Evolutionary conservation across 495 filamentous ascomycete genomes (phyloP).

Genomic region (Pyrenopolyporus hunteri): DNA sequence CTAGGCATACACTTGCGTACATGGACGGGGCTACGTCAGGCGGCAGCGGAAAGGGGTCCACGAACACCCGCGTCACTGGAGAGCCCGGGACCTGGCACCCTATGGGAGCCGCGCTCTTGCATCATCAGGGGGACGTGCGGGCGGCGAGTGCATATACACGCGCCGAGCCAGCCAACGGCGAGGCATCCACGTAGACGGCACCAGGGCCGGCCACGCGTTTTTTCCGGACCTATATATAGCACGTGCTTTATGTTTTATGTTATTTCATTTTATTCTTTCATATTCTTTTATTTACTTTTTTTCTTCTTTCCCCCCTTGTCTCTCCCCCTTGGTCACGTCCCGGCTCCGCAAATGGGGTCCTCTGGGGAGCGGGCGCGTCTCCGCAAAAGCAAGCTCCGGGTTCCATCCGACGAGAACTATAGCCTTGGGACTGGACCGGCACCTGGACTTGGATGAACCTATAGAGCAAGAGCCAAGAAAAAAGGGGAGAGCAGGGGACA

Average conservation of each 20-base stretch:
- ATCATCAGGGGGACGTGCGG: constrained; percentile 13
- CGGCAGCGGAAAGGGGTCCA: constrained; percentile 1
- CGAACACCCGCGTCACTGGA: constrained; percentile 10
- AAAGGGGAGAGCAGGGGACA: too few species aligned
- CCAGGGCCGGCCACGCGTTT: constrained; percentile 2
- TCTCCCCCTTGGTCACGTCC: constrained; percentile 1
- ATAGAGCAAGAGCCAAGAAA: too few species aligned
- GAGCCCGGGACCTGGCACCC: constrained; percentile 2
- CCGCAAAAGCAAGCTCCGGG: not conserved
- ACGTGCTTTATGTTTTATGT: too few species aligned
- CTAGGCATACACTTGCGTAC: too few species aligned
- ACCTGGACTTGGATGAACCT: too few species aligned
- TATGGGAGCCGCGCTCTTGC: constrained; percentile 8
- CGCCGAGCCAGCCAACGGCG: not conserved
- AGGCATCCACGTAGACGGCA: constrained; percentile 8
- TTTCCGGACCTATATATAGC: constrained; percentile 10
- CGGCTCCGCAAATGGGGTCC: constrained; percentile 10
- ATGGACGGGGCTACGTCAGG: constrained; percentile 10
- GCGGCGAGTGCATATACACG: not conserved
- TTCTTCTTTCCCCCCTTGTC: too few species aligned
- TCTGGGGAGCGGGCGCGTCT: not conserved
- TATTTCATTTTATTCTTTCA: too few species aligned
- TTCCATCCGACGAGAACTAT: not conserved
- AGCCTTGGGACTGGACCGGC: too few species aligned
- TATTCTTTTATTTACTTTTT: too few species aligned